Percentiles rank a stretch among this genome's conserved stretches.
phyloP scores from a whole-genome alignment of 2,329 filamentous ascomycete species.

The Chrysoporthe deuterocubensis region DNA sequence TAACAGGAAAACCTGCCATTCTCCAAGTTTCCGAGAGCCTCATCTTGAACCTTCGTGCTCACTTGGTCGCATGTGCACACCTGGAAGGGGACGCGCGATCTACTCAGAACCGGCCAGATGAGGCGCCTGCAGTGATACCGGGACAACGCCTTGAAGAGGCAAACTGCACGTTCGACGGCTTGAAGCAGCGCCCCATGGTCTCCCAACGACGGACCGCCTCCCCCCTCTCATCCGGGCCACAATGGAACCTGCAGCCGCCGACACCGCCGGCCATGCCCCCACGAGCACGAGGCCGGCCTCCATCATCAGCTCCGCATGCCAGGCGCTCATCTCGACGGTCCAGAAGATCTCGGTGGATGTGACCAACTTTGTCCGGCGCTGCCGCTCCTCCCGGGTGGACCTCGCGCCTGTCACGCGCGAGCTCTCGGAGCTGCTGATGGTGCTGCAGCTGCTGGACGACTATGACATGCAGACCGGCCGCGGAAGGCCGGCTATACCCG shows the following conservation, averaged over 20 bases:
- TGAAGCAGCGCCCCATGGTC: constrained; percentile 8
- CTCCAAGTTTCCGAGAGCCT: background rate
- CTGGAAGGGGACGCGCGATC: background rate
- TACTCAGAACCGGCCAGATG: background rate
- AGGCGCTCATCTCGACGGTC: constrained; percentile 28
- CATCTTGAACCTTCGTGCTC: background rate
- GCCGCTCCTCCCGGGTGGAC: constrained; percentile 32
- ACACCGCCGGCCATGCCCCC: background rate
- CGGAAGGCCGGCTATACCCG: constrained; percentile 22
- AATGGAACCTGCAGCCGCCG: constrained; percentile 11
- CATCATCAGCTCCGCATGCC: constrained; percentile 28
- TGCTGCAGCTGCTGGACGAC: constrained; percentile 33
- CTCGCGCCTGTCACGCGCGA: constrained; percentile 31
- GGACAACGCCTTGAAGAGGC: background rate
- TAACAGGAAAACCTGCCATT: no score
- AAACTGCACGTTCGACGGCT: background rate
- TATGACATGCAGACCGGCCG: constrained; percentile 20
- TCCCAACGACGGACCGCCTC: background rate
- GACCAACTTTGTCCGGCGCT: constrained; percentile 32
- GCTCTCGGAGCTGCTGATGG: constrained; percentile 31
- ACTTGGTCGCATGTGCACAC: background rate
- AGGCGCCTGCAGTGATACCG: background rate
- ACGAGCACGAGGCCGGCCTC: constrained; percentile 13
- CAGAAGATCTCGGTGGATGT: constrained; percentile 30
- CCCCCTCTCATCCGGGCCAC: constrained; percentile 8